Evolutionary conservation across 768 basidiomycete genomes (phyloP), one percentile per base, ranked within the genome.

Genomic region (Lyophyllum atratum): DNA sequence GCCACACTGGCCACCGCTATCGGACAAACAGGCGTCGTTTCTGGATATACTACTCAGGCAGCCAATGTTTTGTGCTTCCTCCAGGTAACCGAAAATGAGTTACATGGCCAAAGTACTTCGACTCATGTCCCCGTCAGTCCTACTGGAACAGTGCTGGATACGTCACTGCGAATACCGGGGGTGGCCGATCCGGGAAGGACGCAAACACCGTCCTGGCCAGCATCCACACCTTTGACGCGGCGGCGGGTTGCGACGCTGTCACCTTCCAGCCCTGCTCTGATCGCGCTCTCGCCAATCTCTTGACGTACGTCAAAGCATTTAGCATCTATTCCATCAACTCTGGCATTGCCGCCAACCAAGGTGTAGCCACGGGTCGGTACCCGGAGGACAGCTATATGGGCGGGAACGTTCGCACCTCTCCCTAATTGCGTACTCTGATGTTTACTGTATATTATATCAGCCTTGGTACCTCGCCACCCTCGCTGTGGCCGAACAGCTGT

Each of bases 221-320:
- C 29, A 87, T 90, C 59, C 89, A 92, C 66, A 87, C 85, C 8
- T 92, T 90, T 68, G 90, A 93, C 62, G 70, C 82, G 21, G 67
- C 74, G 21, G 90, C 89, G 3, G 88, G 86, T 22, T 92, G 90
- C 65, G 90, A 92, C 67, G 76, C 80, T 0, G 70, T 67, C 10
- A 92, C 87, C 3, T 90, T 90, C 79, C 89, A 90, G 66, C 90
- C 90, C 3, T 92, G 90, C 64, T 90, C 90, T 0, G 89, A 91
- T 73, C 79, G 77, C 55, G 89, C 90, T 0, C 75, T 92, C 14
- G 79, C 89, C 2, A 90, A 81, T 64, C 76, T 89, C 21, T 80
- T 85, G 61, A 79, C 76, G 29, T 88, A 88, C 62, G 80, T 86
- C 59, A 85, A 91, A 64, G 75, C 89, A 14, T 92, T 92, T 79